Percentiles rank a stretch among this genome's conserved stretches.
Conservation (phyloP, 2,329 filamentous ascomycete species). For the Colletotrichum lentis region DNA sequence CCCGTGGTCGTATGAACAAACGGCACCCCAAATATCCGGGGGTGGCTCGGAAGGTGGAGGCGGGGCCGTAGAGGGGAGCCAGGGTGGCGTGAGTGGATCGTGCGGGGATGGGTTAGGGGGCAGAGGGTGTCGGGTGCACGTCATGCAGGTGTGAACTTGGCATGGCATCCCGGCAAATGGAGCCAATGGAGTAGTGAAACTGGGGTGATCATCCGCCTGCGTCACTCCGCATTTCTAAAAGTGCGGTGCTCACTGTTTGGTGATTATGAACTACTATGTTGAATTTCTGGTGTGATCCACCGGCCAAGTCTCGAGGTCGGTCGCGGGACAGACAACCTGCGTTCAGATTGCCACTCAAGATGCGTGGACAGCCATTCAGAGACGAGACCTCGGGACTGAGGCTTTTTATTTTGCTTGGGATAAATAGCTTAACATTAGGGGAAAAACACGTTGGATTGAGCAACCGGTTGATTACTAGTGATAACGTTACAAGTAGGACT, state of each 20-base stretch:
- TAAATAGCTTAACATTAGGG: background rate
- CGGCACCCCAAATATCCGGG: background rate
- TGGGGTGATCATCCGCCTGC: background rate
- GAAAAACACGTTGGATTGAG: background rate
- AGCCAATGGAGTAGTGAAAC: background rate
- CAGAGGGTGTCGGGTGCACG: slow-evolving; percentile 10
- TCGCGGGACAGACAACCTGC: background rate
- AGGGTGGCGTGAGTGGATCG: slow-evolving; percentile 10
- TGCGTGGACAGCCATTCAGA: too few species aligned
- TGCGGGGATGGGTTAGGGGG: slow-evolving; percentile 13
- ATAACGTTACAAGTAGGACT: too few species aligned
- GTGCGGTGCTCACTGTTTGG: background rate
- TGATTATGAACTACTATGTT: background rate
- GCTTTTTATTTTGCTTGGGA: background rate
- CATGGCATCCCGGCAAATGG: background rate
- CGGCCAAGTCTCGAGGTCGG: too few species aligned
- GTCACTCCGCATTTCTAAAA: background rate
- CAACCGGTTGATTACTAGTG: too few species aligned
- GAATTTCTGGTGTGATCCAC: background rate
- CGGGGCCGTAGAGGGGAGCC: slow-evolving; percentile 21
- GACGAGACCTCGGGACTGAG: too few species aligned
- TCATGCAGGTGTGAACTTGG: background rate
- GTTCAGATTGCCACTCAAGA: too few species aligned
- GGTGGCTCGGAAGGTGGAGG: slow-evolving; percentile 30
- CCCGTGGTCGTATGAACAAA: slow-evolving; percentile 4